phyloP scores from a whole-genome alignment of 2,329 filamentous ascomycete genomes.

The Cladosporium sp. region DNA sequence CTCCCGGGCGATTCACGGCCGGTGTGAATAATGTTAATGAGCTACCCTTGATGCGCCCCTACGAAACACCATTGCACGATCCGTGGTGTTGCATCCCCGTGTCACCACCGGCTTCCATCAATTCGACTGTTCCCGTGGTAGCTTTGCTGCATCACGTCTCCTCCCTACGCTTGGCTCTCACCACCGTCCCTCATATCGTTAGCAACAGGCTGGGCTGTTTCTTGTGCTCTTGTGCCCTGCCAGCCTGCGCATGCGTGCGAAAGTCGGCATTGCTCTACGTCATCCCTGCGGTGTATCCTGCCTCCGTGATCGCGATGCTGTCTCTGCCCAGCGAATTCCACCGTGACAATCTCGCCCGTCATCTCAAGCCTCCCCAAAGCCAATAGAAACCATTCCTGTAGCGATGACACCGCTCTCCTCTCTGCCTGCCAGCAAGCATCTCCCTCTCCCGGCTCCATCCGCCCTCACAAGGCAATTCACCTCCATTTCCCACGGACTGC shows the following conservation, averaged over 20 bases:
- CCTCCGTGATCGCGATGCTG: not conserved
- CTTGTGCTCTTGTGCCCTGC: not conserved
- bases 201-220: not conserved
- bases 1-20: slow-evolving; percentile 4
- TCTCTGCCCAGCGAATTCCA: not conserved
- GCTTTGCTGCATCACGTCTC: not conserved
- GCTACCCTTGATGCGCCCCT: not conserved
- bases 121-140: not conserved
- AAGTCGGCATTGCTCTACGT: not conserved
- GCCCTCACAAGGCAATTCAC: not conserved
- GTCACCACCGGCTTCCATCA: not conserved
- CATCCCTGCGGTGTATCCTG: not conserved
- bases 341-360: not conserved
- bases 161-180: not conserved
- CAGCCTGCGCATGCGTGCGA: not conserved
- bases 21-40: not conserved
- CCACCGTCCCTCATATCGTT: slow-evolving; percentile 2
- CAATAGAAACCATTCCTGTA: not conserved
- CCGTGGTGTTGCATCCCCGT: not conserved
- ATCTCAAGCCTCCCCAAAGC: not conserved
- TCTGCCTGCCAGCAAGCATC: not conserved
- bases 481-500: slow-evolving; percentile 6
- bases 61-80: not conserved
- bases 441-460: slow-evolving; percentile 3
- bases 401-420: slow-evolving; percentile 2